Percentiles rank a stretch among this genome's conserved stretches.
Conservation (phyloP, 2,329 filamentous ascomycete genomes). For the Fusarium pseudocircinatum region DNA sequence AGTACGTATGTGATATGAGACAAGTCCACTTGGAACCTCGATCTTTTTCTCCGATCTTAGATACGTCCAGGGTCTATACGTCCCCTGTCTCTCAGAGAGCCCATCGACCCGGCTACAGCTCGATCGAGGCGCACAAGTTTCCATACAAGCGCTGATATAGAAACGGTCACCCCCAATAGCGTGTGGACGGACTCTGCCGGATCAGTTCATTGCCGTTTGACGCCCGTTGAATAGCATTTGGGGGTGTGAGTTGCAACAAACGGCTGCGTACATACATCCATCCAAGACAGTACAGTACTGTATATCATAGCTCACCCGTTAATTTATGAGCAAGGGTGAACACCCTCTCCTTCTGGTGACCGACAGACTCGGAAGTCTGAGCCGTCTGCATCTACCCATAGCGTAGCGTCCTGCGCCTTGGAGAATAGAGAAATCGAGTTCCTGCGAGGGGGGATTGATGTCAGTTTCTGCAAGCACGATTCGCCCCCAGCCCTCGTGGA, state of each 20-base stretch:
- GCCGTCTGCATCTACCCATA: conserved; percentile 17
- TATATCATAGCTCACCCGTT: background rate
- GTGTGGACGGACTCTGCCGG: background rate
- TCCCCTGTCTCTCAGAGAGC: background rate
- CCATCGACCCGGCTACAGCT: conserved; percentile 2
- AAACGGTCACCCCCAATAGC: background rate
- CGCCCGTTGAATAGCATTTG: background rate
- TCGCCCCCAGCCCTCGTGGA: background rate
- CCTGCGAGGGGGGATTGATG: background rate
- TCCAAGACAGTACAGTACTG: background rate
- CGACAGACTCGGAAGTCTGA: background rate
- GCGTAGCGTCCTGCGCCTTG: conserved; percentile 3
- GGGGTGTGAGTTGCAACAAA: background rate
- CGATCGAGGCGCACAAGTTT: background rate
- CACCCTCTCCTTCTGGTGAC: background rate
- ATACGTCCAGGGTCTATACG: background rate
- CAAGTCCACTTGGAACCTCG: background rate
- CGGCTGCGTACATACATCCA: background rate
- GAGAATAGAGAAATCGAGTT: background rate
- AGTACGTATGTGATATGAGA: conserved; percentile 1
- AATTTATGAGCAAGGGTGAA: background rate
- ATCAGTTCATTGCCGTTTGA: background rate
- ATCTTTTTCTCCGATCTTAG: conserved; percentile 27
- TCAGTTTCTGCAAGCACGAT: background rate
- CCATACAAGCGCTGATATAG: background rate